Base-by-base conservation (phyloP, 1,284 basidiomycete species). In the Porogramme epimiltina region DNA sequence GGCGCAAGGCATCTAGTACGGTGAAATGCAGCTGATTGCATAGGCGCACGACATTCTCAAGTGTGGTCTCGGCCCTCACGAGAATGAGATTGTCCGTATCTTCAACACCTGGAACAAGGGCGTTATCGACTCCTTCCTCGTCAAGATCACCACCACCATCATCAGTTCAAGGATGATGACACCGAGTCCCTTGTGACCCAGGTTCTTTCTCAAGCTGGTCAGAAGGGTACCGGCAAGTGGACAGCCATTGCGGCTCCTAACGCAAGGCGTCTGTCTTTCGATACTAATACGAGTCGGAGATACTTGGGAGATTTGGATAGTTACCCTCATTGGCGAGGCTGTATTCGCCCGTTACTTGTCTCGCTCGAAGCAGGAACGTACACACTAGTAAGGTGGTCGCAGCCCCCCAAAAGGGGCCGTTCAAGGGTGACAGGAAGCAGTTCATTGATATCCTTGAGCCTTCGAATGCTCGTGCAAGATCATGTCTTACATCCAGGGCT, bases 191-290 rank as follows among this genome's bases (percentile, higher is more conserved):
- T 99, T 61, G 85, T 99, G 60, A 81, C 79, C 68, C 99, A 99
- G 79, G 97, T 99, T 66, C 83, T 98, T 60, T 95, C 98, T 73
- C 71, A 90, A 68, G 97, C 97, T 59, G 97, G 96, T 54, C 97
- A 99, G 75, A 99, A 99, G 80, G 97, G 97, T 71, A 99, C 97
- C 61, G 97, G 97, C 55, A 99, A 99, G 78, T 99, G 97, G 97
- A 99, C 97, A 56, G 97, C 97, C 60, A 92, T 98, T 68, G 93
- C 95, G 69, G 97, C 97, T 56, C 88, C 99, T 61, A 97, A 99
- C 67, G 89, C 95, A 62, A 37, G 34, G 59, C 57, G 82, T 69
- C 16, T 42, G 34, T 37, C 34, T 9, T 18, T 16, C 28, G 28
- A 37, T 31, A 13, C 6, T 31, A 13, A 6, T 31, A 31, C 28